Conservation (phyloP, 176 grass and related monocot genomes). For the Hordeum vulgare region MorexV3_pseudomolecules_assembly NC_058523.1:385255955-385256454, state of each 20-base stretch:
- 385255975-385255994: conserved; percentile 40
- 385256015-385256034: not conserved
- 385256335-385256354: not conserved
- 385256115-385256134: not conserved
- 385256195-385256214: not conserved
- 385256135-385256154: not conserved
- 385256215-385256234: not conserved
- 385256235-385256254: not conserved
- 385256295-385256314: not conserved
- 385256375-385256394: too few relatives aligned
- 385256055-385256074: not conserved
- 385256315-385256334: too few relatives aligned
- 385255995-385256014: not conserved
- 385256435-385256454: not conserved
- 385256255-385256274: not conserved
- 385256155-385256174: not conserved
- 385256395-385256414: too few relatives aligned
- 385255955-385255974: conserved; percentile 73
- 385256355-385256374: too few relatives aligned
- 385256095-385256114: not conserved
- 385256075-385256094: conserved; percentile 42
- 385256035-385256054: conserved; percentile 1
- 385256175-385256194: not conserved
- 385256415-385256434: not conserved
- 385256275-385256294: not conserved